Conservation (phyloP, 768 basidiomycete genomes). For the Tephrocybe sp. region DNA sequence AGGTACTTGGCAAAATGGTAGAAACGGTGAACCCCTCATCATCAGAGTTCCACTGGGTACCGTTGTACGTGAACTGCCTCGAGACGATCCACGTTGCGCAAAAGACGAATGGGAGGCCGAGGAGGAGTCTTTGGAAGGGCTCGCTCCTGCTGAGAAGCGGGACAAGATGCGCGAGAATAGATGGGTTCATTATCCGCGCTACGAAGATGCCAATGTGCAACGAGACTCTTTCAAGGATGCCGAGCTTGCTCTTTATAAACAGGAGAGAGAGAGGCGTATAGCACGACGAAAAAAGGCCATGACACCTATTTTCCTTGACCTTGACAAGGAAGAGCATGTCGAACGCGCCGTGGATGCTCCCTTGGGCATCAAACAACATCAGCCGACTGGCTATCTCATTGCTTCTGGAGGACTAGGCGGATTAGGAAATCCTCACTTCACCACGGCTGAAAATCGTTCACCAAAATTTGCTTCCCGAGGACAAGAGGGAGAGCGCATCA, state of each 20-base stretch:
- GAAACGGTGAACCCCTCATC: slow-evolving; percentile 65
- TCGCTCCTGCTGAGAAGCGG: slow-evolving; percentile 46
- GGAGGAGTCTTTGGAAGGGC: slow-evolving; percentile 50
- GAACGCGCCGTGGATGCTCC: slow-evolving; percentile 54
- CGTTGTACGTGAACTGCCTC: slow-evolving; percentile 72
- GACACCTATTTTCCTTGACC: slow-evolving; percentile 56
- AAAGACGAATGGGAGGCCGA: slow-evolving; percentile 75
- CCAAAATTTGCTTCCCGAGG: slow-evolving; percentile 88
- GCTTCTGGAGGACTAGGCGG: slow-evolving; percentile 80
- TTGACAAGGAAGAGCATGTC: slow-evolving; percentile 50
- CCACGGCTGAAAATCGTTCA: slow-evolving; percentile 62
- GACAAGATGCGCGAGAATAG: slow-evolving; percentile 61
- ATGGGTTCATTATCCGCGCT: slow-evolving; percentile 81
- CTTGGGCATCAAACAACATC: slow-evolving; percentile 53
- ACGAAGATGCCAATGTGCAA: slow-evolving; percentile 57
- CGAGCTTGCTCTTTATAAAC: slow-evolving; percentile 54
- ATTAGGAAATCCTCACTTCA: slow-evolving; percentile 86
- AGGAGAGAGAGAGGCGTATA: slow-evolving; percentile 59
- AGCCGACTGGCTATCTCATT: slow-evolving; percentile 60
- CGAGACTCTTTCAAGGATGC: slow-evolving; percentile 71
- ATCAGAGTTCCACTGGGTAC: slow-evolving; percentile 89
- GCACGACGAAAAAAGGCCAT: slow-evolving; percentile 39
- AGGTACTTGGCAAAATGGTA: slow-evolving; percentile 87
- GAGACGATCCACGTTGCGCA: slow-evolving; percentile 61
- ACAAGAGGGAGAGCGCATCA: slow-evolving; percentile 69